phyloP scores from a whole-genome alignment of 2,329 filamentous ascomycete genomes.

The Penicillium thymicola region DNA sequence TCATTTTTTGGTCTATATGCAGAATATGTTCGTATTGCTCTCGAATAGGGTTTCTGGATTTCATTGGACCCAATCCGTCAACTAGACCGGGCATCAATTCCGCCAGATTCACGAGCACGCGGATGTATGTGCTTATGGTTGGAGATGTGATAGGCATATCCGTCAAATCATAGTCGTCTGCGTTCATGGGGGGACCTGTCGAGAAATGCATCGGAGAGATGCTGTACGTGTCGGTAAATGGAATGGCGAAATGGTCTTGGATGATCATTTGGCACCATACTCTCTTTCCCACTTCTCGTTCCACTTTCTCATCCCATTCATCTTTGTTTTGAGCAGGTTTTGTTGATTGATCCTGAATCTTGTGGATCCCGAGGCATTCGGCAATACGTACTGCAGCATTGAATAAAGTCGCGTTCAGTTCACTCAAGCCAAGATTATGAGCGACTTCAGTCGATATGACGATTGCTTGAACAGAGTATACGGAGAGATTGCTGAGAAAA shows the following conservation, averaged over 20 bases:
- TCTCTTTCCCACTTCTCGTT: slow-evolving; percentile 35
- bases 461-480: slow-evolving; percentile 37
- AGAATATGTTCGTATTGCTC: slow-evolving; percentile 40
- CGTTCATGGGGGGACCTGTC: slow-evolving; percentile 34
- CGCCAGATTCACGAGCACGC: slow-evolving; percentile 33
- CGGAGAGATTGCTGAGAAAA: slow-evolving; percentile 32
- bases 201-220: slow-evolving; percentile 38
- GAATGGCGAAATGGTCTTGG: slow-evolving; percentile 38
- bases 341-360: slow-evolving; percentile 21
- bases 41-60: slow-evolving; percentile 31
- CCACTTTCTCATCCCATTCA: slow-evolving; percentile 24
- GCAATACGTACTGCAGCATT: slow-evolving; percentile 38
- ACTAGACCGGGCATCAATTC: slow-evolving; percentile 34
- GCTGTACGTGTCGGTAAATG: slow-evolving; percentile 39
- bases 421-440: slow-evolving; percentile 38
- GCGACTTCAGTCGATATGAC: slow-evolving; percentile 39
- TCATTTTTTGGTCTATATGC: slow-evolving; percentile 34
- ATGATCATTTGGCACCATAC: slow-evolving; percentile 40
- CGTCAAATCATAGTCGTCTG: slow-evolving; percentile 33
- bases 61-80: slow-evolving; percentile 35
- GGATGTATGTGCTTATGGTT: slow-evolving; percentile 26
- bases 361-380: slow-evolving; percentile 29
- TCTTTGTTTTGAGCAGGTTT: slow-evolving; percentile 14
- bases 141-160: slow-evolving; percentile 18
- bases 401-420: slow-evolving; percentile 36